Evolutionary conservation across 2,329 filamentous ascomycete species (phyloP), one percentile per base, ranked within the genome.

Genomic region (Lasiodiplodia citricola): DNA sequence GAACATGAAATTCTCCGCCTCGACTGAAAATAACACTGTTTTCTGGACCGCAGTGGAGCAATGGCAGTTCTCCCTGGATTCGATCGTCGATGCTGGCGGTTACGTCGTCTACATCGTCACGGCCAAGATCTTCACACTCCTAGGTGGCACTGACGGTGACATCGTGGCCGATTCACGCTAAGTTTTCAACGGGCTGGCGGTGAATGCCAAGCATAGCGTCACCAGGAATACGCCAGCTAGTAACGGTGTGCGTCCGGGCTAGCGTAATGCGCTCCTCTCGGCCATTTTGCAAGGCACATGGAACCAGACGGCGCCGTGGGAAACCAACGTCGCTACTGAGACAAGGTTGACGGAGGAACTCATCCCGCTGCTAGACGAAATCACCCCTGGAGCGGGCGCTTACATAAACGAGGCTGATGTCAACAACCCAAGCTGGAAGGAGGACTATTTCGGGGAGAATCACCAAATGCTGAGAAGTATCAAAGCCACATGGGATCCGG

Each of bases 361-460:
- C 4, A 16, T 41, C 8, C 38, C 38, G 5, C 14, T 18, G 38
- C 38, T 41, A 14, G 38, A 18, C 0, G 13, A 6, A 14, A 16
- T 41, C 14, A 16, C 38, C 1, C 38, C 38, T 5, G 38, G 38
- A 14, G 38, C 38, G 14, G 38, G 38, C 13, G 68, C 75, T 1
- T 78, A 78, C 60, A 63, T 77, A 52, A 76, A 74, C 62, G 74
- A 78, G 63, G 75, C 74, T 8, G 73, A 77, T 56, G 73, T 74
- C 66, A 69, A 71, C 16, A 70, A 75, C 57, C 67, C 69, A 6
- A 72, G 74, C 58, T 78, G 73, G 73, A 65, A 75, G 64, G 41
- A 54, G 16, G 70, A 69, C 14, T 77, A 76, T 51, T 78, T 70
- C 67, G 75, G 75, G 0, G 31, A 11, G 2, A 75, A 76, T 56